Conservation (phyloP, 495 filamentous ascomycete genomes). For the Penicillium crystallinum region DNA sequence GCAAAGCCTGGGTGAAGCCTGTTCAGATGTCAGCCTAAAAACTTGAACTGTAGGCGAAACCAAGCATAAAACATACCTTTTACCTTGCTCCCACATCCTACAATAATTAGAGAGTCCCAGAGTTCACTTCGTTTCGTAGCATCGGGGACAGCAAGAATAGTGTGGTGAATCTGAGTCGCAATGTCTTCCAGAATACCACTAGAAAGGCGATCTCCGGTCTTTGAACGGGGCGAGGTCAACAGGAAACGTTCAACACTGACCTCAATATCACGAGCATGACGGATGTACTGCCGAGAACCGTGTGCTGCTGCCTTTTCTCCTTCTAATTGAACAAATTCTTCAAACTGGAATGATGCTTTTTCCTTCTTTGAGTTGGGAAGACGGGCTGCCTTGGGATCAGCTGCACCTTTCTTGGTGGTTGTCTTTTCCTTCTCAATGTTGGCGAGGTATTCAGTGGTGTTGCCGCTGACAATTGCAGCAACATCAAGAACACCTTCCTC, state of each 20-base stretch:
- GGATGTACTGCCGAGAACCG: conserved; percentile 32
- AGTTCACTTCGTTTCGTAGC: conserved; percentile 73
- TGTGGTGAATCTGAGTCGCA: conserved; percentile 73
- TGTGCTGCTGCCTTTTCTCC: conserved; percentile 22
- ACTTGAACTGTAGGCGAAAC: background rate
- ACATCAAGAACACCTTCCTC: conserved; percentile 90
- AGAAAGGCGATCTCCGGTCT: conserved; percentile 35
- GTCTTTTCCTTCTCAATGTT: conserved; percentile 87
- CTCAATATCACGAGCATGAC: conserved; percentile 64
- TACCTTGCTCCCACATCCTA: conserved; percentile 82
- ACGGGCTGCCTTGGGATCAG: conserved; percentile 49
- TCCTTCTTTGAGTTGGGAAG: conserved; percentile 79
- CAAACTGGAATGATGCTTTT: conserved; percentile 73
- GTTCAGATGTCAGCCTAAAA: conserved; percentile 4
- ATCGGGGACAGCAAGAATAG: conserved; percentile 72
- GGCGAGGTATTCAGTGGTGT: conserved; percentile 86
- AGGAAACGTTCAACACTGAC: conserved; percentile 85
- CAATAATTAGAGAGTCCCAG: conserved; percentile 85
- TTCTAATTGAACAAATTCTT: conserved; percentile 65
- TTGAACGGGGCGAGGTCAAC: conserved; percentile 50
- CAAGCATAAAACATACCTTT: conserved; percentile 48
- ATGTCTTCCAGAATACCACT: conserved; percentile 71
- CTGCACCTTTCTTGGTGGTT: conserved; percentile 55
- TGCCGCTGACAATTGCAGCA: conserved; percentile 88
- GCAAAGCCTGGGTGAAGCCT: conserved; percentile 81